Evolutionary conservation across 1,284 basidiomycete genomes (phyloP).

Genomic region (Termitomyces sp.): DNA sequence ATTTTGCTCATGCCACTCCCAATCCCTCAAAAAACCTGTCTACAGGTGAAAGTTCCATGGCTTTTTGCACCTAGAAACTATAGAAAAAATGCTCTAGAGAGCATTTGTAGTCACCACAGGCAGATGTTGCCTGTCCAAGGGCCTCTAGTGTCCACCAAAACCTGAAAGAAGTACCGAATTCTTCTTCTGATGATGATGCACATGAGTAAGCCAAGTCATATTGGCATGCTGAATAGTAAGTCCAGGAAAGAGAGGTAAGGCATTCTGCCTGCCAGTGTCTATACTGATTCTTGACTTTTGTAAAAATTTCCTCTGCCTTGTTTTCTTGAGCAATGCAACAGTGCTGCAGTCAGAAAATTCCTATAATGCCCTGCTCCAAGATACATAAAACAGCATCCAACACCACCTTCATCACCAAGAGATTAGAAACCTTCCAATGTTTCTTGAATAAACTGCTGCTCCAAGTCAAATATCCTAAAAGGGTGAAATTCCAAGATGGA

Average conservation of each 20-base stretch:
- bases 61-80: background rate
- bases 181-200: too few relatives aligned
- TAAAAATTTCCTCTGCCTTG: too few relatives aligned
- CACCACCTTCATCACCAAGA: background rate
- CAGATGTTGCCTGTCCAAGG: background rate
- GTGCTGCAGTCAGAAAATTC: too few relatives aligned
- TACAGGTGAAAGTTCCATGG: background rate
- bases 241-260: too few relatives aligned
- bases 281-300: too few relatives aligned
- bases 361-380: background rate
- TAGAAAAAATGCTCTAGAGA: background rate
- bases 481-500: background rate
- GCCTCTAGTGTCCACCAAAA: background rate
- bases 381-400: conserved; percentile 1
- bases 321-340: too few relatives aligned
- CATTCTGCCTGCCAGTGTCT: too few relatives aligned
- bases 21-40: background rate
- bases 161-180: background rate
- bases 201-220: too few relatives aligned
- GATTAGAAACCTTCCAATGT: conserved; percentile 3
- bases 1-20: background rate
- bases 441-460: background rate
- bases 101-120: background rate
- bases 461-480: conserved; percentile 19
- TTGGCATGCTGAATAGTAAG: too few relatives aligned